Conservation (phyloP, 768 basidiomycete genomes). For the Thelephora ganbajun region DNA sequence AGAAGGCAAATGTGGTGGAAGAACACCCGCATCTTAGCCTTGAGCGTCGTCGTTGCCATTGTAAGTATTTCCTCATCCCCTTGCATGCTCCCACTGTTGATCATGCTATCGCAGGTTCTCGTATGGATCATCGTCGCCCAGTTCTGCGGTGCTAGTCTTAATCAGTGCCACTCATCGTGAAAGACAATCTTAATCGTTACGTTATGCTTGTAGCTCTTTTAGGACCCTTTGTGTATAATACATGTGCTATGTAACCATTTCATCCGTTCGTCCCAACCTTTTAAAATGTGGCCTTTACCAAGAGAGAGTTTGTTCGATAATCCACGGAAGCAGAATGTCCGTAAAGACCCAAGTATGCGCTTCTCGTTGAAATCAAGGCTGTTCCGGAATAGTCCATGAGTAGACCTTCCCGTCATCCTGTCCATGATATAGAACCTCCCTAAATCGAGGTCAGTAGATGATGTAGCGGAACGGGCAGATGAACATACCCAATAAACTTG, state of each 20-base stretch:
- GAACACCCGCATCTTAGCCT: slow-evolving; percentile 52
- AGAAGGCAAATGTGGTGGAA: slow-evolving; percentile 86
- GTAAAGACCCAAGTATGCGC: no score
- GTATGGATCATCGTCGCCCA: slow-evolving; percentile 78
- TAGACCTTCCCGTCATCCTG: slow-evolving; percentile 48
- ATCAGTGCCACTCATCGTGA: slow-evolving; percentile 36
- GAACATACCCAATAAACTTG: slow-evolving; percentile 57
- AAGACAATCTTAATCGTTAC: no score
- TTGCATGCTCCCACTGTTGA: slow-evolving; percentile 6
- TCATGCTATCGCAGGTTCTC: slow-evolving; percentile 33
- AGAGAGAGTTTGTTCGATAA: not conserved
- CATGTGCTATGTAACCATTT: no score
- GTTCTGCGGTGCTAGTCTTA: slow-evolving; percentile 75
- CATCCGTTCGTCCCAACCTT: no score
- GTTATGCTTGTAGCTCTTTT: no score
- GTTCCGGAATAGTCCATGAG: slow-evolving; percentile 32
- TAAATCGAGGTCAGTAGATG: slow-evolving; percentile 11
- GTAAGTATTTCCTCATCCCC: slow-evolving; percentile 25
- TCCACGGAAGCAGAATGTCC: no score
- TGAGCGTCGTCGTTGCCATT: slow-evolving; percentile 59
- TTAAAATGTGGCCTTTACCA: no score
- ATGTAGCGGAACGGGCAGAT: not conserved
- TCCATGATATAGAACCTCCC: slow-evolving; percentile 50
- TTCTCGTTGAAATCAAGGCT: no score
- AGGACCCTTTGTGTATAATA: no score